phyloP scores from a whole-genome alignment of 2,329 filamentous ascomycete species.

The Diaporthe eres region DNA sequence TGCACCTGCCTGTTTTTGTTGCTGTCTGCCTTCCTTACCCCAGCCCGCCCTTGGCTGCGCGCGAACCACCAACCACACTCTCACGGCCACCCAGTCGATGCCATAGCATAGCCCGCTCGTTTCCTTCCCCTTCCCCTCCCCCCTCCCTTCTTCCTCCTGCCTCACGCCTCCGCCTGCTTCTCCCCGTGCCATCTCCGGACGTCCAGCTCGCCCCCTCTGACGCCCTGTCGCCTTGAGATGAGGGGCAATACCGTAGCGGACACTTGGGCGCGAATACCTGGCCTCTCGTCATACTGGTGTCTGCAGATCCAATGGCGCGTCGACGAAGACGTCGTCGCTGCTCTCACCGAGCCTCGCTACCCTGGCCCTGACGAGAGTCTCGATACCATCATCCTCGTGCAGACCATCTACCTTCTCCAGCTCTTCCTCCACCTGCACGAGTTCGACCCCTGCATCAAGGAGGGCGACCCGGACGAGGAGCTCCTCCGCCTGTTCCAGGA shows the following conservation, averaged over 20 bases:
- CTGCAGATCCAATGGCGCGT: constrained; percentile 42
- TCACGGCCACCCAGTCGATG: background rate
- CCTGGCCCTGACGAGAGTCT: constrained; percentile 38
- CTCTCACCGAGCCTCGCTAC: constrained; percentile 40
- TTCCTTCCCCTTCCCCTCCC: background rate
- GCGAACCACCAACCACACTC: background rate
- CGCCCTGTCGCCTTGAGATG: constrained; percentile 35
- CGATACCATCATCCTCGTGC: constrained; percentile 41
- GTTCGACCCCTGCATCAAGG: constrained; percentile 40
- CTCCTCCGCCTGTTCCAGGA: constrained; percentile 41
- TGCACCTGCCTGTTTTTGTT: background rate
- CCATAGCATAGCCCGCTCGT: constrained; percentile 20
- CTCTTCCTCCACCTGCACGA: constrained; percentile 41
- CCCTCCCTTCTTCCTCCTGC: no score
- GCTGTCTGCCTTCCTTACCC: background rate
- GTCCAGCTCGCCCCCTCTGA: background rate
- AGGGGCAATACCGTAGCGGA: constrained; percentile 39
- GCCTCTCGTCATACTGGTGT: constrained; percentile 41
- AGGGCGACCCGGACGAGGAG: constrained; percentile 37
- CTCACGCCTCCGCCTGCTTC: background rate
- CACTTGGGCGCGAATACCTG: constrained; percentile 40
- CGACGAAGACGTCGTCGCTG: constrained; percentile 41
- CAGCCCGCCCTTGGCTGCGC: constrained; percentile 5
- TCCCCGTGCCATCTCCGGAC: background rate
- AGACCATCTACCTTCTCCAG: constrained; percentile 42